Evolutionary conservation across 495 filamentous ascomycete species (phyloP).

Genomic region (Lasiosphaeria hispida): DNA sequence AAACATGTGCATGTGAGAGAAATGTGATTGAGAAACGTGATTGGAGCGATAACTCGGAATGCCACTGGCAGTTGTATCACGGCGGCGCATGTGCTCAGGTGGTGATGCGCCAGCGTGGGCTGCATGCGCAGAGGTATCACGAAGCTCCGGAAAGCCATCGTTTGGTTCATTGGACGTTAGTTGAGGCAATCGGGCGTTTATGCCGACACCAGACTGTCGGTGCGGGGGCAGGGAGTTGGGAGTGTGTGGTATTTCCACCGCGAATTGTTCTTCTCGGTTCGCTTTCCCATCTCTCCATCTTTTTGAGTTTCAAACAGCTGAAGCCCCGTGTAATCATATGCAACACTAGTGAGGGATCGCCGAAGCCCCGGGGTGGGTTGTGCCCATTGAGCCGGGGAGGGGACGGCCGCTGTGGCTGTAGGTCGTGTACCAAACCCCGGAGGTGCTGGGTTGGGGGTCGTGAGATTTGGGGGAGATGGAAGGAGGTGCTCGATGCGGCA

Average conservation of each 20-base stretch:
- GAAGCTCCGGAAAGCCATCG: no score
- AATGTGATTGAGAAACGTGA: constrained; percentile 2
- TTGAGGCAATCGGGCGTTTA: neutral
- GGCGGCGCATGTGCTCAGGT: no score
- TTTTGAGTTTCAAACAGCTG: constrained; percentile 7
- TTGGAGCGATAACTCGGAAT: constrained; percentile 1
- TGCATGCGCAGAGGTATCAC: no score
- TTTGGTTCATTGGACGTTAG: no score
- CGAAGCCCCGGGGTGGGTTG: neutral
- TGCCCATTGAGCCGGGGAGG: constrained; percentile 13
- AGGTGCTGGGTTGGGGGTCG: no score
- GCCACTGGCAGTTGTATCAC: no score
- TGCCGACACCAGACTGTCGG: neutral
- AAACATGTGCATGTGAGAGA: constrained; percentile 18
- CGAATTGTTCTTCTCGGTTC: no score
- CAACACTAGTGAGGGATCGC: constrained; percentile 32
- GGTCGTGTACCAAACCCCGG: constrained; percentile 1
- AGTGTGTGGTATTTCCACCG: no score
- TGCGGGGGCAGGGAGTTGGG: neutral
- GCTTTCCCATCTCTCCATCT: neutral
- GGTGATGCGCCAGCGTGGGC: no score
- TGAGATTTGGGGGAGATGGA: neutral
- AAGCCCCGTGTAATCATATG: constrained; percentile 11
- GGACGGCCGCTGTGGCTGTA: no score
- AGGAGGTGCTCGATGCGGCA: constrained; percentile 6